Evolutionary conservation across 2,329 filamentous ascomycete species (phyloP).

Genomic region (Atkinsonella texensis): DNA sequence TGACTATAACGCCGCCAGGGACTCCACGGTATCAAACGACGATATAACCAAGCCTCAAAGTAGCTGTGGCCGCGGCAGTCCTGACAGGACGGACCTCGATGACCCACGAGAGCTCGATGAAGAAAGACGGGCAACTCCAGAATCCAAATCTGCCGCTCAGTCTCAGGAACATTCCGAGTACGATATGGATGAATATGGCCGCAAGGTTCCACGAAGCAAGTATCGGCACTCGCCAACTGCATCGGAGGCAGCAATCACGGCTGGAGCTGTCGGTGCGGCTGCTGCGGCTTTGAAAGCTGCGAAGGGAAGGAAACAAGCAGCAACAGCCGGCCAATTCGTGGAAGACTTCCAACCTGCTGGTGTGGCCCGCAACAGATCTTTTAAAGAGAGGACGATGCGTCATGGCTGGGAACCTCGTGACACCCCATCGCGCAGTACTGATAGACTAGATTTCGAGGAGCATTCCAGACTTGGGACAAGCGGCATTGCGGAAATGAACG

Average conservation of each 20-base stretch:
- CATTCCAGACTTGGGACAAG: constrained; percentile 51
- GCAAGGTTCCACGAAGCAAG: constrained; percentile 35
- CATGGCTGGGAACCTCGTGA: constrained; percentile 40
- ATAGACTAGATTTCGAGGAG: constrained; percentile 42
- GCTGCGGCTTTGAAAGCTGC: constrained; percentile 39
- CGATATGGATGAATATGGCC: constrained; percentile 45
- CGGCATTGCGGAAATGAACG: constrained; percentile 53
- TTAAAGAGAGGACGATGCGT: constrained; percentile 50
- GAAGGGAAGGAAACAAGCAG: constrained; percentile 32
- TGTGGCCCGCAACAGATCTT: constrained; percentile 49
- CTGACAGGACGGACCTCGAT: constrained; percentile 30
- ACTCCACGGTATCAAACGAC: constrained; percentile 26
- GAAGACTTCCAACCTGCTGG: constrained; percentile 35
- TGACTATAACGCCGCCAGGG: constrained; percentile 28
- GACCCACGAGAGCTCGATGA: constrained; percentile 26
- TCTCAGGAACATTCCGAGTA: constrained; percentile 42
- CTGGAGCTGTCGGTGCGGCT: constrained; percentile 41
- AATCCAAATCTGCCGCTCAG: constrained; percentile 23
- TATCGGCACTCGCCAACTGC: constrained; percentile 41
- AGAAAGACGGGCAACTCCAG: constrained; percentile 29
- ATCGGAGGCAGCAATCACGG: constrained; percentile 45
- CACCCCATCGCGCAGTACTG: constrained; percentile 46
- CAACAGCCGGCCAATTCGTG: constrained; percentile 20
- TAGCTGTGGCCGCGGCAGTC: constrained; percentile 23
- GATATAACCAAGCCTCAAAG: constrained; percentile 19